These are phyloP conservation scores for Eimeria maxima DNA, from an alignment of 169 alveolate genomes.

Conservation along the genomic window DNA sequence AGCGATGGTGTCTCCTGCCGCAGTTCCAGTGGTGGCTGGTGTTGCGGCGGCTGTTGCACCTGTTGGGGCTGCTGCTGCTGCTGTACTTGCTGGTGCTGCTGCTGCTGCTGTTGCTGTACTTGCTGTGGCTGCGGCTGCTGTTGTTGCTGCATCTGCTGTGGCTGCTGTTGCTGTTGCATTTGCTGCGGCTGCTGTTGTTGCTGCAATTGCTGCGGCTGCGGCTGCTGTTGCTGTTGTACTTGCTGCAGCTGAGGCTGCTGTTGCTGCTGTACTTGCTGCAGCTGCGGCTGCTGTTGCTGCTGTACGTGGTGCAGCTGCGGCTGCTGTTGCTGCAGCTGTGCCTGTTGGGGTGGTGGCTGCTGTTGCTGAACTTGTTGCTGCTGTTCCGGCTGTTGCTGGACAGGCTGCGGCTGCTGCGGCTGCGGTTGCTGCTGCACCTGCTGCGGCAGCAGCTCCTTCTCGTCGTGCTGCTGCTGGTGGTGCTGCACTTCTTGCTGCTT, in stretches of 20 bases:
- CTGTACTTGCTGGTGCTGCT: background rate
- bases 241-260: background rate
- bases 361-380: background rate
- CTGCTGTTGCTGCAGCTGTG: background rate
- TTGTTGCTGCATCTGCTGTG: background rate
- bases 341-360: background rate
- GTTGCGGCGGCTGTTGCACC: background rate
- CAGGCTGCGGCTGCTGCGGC: background rate
- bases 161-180: background rate
- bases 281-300: background rate
- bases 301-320: background rate
- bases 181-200: background rate
- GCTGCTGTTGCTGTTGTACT: background rate
- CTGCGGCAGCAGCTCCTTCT: background rate
- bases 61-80: background rate
- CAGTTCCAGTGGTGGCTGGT: background rate
- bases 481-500: conserved; percentile 21
- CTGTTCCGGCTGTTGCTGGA: background rate
- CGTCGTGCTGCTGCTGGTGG: background rate
- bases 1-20: background rate
- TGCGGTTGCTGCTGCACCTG: conserved; percentile 5
- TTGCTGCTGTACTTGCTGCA: background rate
- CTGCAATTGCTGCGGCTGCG: background rate
- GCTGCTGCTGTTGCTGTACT: conserved; percentile 5
- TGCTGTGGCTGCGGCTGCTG: conserved; percentile 29